Conservation (phyloP, 768 basidiomycete species). For the Macrocybe gigantea region DNA sequence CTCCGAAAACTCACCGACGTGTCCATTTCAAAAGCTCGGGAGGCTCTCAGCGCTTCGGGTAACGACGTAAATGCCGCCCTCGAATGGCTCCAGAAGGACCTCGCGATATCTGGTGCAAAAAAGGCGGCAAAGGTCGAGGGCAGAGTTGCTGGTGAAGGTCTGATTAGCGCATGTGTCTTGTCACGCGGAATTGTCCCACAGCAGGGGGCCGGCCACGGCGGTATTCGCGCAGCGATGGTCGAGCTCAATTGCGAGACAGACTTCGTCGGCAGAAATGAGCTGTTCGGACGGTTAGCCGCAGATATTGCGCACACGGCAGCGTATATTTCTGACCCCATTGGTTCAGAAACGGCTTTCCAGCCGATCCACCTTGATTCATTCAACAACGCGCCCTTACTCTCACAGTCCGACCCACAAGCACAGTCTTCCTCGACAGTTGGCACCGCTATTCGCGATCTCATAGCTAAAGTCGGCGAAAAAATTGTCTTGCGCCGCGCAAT, state of each 20-base stretch:
- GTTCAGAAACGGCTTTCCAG: constrained; percentile 31
- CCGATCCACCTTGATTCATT: constrained; percentile 45
- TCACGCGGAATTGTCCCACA: constrained; percentile 48
- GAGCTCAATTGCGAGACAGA: constrained; percentile 97
- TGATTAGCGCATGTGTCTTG: constrained; percentile 72
- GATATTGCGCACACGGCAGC: constrained; percentile 85
- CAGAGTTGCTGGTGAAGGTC: constrained; percentile 71
- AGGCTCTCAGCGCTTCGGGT: constrained; percentile 71
- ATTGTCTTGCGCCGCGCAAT: constrained; percentile 62
- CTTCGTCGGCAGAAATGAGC: constrained; percentile 83
- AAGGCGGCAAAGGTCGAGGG: constrained; percentile 82
- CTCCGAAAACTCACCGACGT: constrained; percentile 78
- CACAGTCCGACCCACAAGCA: constrained; percentile 26
- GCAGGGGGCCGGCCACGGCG: constrained; percentile 28
- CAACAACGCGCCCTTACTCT: constrained; percentile 63
- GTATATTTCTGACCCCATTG: constrained; percentile 47
- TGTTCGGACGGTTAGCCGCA: constrained; percentile 71
- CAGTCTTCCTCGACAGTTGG: constrained; percentile 44
- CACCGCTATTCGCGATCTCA: constrained; percentile 59
- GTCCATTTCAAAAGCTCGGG: constrained; percentile 82
- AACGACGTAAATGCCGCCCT: constrained; percentile 74
- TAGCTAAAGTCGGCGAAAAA: constrained; percentile 79
- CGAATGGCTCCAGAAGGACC: constrained; percentile 76
- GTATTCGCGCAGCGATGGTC: constrained; percentile 76
- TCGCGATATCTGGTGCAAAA: constrained; percentile 60